phyloP scores from a whole-genome alignment of 495 filamentous ascomycete species.

The Neurospora sp. region DNA sequence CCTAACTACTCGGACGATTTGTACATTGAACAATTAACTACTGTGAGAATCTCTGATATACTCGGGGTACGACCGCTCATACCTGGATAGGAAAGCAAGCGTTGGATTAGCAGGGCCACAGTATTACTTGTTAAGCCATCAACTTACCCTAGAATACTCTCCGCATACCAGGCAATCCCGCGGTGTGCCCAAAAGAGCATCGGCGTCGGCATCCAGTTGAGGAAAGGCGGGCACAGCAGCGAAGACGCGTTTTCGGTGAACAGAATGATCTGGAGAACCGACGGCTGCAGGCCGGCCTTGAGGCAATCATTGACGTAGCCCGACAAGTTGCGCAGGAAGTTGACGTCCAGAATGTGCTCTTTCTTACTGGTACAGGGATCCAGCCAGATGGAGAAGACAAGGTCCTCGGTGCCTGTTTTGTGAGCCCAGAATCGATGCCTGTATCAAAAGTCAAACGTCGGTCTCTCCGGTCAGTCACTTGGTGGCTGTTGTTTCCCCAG shows the following conservation, averaged over 20 bases:
- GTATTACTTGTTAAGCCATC: not conserved
- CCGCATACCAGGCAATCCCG: conserved; percentile 1
- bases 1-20: too few relatives aligned
- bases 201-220: conserved; percentile 2
- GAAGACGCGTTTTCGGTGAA: not conserved
- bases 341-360: conserved; percentile 1
- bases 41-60: not conserved
- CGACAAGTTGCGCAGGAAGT: conserved; percentile 1
- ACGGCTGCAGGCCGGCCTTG: conserved; percentile 1
- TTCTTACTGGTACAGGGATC: not conserved
- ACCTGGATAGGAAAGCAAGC: not conserved
- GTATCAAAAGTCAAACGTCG: not conserved
- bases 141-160: not conserved
- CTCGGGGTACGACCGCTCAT: not conserved
- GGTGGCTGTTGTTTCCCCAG: too few relatives aligned
- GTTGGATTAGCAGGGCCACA: not conserved
- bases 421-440: conserved; percentile 1
- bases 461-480: too few relatives aligned
- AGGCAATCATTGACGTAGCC: conserved; percentile 1
- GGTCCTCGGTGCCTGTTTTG: conserved; percentile 1
- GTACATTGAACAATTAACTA: conserved; percentile 1
- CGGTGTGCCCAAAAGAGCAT: conserved; percentile 1
- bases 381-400: conserved; percentile 1
- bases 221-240: conserved; percentile 1
- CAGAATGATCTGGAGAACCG: conserved; percentile 1